Percentiles rank a stretch among this genome's conserved stretches.
Conservation (phyloP, 768 basidiomycete genomes). For the Hortiboletus flavorubellus region DNA sequence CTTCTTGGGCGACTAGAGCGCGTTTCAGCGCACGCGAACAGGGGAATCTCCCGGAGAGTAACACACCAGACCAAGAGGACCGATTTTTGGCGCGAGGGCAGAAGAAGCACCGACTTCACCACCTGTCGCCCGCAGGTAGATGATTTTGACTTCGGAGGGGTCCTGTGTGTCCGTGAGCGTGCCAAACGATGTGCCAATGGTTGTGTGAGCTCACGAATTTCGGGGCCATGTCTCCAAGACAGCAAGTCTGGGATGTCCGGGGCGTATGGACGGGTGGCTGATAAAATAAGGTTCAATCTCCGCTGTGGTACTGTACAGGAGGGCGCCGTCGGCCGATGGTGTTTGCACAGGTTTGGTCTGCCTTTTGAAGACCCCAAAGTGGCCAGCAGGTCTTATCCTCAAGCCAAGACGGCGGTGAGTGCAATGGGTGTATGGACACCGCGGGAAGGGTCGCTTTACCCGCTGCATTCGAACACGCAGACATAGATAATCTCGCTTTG, state of each 20-base stretch:
- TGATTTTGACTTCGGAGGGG: conserved; percentile 97
- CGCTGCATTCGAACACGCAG: conserved; percentile 77
- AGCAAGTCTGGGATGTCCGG: conserved; percentile 2
- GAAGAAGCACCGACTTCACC: conserved; percentile 99
- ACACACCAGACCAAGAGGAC: conserved; percentile 97
- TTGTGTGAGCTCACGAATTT: conserved; percentile 56
- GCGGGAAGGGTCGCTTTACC: conserved; percentile 77
- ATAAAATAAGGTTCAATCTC: conserved; percentile 51
- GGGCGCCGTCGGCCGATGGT: conserved; percentile 21
- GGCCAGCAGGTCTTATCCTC: conserved; percentile 11
- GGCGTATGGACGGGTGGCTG: conserved; percentile 18
- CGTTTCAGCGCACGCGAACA: conserved; percentile 10
- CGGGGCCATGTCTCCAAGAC: conserved; percentile 59
- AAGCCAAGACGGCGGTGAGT: conserved; percentile 37
- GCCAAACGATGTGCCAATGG: background rate
- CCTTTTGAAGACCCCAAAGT: background rate
- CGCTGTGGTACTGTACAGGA: conserved; percentile 59
- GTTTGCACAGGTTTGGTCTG: conserved; percentile 38
- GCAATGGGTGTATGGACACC: conserved; percentile 81
- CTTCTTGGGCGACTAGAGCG: conserved; percentile 92
- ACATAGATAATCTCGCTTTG: conserved; percentile 77
- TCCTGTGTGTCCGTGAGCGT: conserved; percentile 53
- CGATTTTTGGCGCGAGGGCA: conserved; percentile 98
- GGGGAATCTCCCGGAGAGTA: background rate
- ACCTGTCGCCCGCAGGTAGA: conserved; percentile 97